Evolutionary conservation across 2,329 filamentous ascomycete species (phyloP).

Genomic region (Chaetothyriales sp.): DNA sequence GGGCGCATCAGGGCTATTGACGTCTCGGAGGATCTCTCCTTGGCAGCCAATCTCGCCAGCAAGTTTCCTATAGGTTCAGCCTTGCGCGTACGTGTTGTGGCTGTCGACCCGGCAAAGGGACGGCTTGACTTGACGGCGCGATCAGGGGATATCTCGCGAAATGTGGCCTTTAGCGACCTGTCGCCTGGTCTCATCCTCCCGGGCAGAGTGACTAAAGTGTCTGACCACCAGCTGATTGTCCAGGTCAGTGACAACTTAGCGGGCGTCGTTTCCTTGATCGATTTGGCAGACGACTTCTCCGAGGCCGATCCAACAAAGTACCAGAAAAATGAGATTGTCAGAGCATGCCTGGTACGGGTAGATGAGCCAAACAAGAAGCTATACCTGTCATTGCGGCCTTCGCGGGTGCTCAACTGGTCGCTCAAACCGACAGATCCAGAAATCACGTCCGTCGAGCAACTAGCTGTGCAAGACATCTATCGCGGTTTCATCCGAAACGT

Average conservation of each 20-base stretch:
- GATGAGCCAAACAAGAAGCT: slow-evolving; percentile 75
- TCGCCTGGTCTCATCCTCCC: slow-evolving; percentile 68
- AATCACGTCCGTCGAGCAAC: slow-evolving; percentile 52
- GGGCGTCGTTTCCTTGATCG: slow-evolving; percentile 65
- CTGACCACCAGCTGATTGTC: slow-evolving; percentile 68
- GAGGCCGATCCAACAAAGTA: slow-evolving; percentile 60
- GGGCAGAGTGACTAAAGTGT: slow-evolving; percentile 70
- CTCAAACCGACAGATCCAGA: slow-evolving; percentile 68
- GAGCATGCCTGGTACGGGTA: slow-evolving; percentile 69
- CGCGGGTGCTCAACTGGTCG: slow-evolving; percentile 75
- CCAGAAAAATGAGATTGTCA: slow-evolving; percentile 71
- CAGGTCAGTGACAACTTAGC: slow-evolving; percentile 69
- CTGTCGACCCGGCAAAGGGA: slow-evolving; percentile 55
- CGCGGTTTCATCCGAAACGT: slow-evolving; percentile 89
- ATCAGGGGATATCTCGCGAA: slow-evolving; percentile 40
- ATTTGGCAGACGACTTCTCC: slow-evolving; percentile 74
- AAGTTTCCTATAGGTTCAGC: slow-evolving; percentile 88
- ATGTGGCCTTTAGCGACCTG: slow-evolving; percentile 54
- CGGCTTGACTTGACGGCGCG: slow-evolving; percentile 73
- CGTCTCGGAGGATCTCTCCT: slow-evolving; percentile 70
- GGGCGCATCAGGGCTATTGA: slow-evolving; percentile 72
- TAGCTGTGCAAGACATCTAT: slow-evolving; percentile 63
- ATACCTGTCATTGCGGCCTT: slow-evolving; percentile 67
- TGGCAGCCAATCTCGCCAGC: slow-evolving; percentile 56
- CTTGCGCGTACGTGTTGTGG: slow-evolving; percentile 61